These are phyloP conservation scores for Leptomonas pyrrhocoris DNA, from an alignment of 208 protist genomes.

Conservation along the genomic window DNA sequence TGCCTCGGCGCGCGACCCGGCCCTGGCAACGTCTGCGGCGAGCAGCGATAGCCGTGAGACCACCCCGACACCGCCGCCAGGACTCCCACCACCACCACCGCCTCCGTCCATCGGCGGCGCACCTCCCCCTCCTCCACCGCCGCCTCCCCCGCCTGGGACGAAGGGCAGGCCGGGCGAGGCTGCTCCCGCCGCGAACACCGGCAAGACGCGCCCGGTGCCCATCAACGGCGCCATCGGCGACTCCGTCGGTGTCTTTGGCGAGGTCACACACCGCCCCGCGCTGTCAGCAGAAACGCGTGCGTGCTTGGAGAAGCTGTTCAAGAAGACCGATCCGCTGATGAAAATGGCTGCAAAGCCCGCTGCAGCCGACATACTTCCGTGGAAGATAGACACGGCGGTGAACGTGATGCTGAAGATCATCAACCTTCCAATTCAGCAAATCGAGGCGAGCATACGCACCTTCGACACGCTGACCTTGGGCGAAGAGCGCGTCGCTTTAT, in stretches of 20 bases:
- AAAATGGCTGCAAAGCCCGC: conserved; percentile 9
- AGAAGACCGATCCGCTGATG: not conserved
- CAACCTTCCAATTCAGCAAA: conserved; percentile 73
- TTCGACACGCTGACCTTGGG: conserved; percentile 81
- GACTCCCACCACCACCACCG: not conserved
- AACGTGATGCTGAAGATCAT: conserved; percentile 81
- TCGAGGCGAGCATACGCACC: conserved; percentile 70
- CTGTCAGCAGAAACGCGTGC: conserved; percentile 23
- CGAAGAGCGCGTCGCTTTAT: conserved; percentile 63
- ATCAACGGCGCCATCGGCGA: conserved; percentile 48
- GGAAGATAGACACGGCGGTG: conserved; percentile 70
- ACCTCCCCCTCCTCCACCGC: not conserved
- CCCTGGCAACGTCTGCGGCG: too few species aligned
- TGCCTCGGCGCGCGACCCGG: too few species aligned
- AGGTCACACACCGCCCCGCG: not conserved
- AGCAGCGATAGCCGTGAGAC: too few species aligned
- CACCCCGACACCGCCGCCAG: too few species aligned
- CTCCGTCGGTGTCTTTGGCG: conserved; percentile 39
- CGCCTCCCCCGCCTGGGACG: conserved; percentile 20
- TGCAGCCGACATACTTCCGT: conserved; percentile 41
- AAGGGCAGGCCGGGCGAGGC: conserved; percentile 1
- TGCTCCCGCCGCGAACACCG: conserved; percentile 9
- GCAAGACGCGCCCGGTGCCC: conserved; percentile 58
- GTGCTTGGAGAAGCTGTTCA: conserved; percentile 34
- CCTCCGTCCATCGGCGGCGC: not conserved